Evolutionary conservation across 176 grass and related monocot species (phyloP), one percentile per base, ranked within the genome.

Genomic region (Canna indica): DNA sequence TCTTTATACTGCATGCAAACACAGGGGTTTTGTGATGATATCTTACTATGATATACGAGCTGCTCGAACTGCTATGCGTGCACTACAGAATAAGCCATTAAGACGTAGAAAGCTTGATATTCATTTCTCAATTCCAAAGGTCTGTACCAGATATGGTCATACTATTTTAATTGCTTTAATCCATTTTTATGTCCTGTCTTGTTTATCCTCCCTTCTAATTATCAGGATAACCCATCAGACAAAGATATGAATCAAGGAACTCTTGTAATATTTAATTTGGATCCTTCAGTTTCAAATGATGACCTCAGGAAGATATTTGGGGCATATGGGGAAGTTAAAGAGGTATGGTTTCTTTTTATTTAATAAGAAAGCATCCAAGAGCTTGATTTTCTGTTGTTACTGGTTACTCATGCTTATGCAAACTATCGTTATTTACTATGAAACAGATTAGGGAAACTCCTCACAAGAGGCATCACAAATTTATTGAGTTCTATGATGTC

Each of bases 1-100:
- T n/a, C 68, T 71, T 71, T 71, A 71, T 50, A 71, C 68, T n/a
- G 68, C 68, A 71, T 71, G 68, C 68, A 71, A 71, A n/a, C 39
- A 71, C 68, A 71, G 45, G 45, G 68, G 45, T 9, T 71, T 71
- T 47, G 68, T 71, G 46, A 71, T 71, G 68, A 71, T 71, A 53
- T 71, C 68, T 50, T 71, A 71, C 24, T 52, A 71, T 71, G 68
- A 71, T 50, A 71, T 71, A 18, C 42, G 68, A 47, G 25, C 45
- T 22, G 68, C 68, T 71, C 68, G 68, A 48, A 71, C 38, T 71
- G 68, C 68, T 20, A 71, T 71, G 68, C 45, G 45, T 34, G 68
- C 68, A 17, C 52, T 71, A 50, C 68, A 71, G 30, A 71, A 71
- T 45, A 71, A 47, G 16, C 68, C 68, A n/a, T 71, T 71, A 52